These are phyloP conservation scores for Calamus simplicifolius DNA, from an alignment of 176 grass and related monocot species.

Conservation along the genomic window DNA sequence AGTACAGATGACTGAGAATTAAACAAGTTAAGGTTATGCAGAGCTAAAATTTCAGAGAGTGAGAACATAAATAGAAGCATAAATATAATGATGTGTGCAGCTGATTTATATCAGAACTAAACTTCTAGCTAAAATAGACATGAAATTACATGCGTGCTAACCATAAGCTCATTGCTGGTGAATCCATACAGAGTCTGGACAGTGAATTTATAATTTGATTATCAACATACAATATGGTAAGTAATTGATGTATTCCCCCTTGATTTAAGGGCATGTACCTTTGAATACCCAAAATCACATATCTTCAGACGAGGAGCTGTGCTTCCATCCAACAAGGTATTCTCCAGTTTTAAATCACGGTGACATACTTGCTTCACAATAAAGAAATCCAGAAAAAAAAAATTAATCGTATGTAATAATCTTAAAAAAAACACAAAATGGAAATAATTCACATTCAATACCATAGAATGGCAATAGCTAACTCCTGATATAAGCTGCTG, in stretches of 20 bases:
- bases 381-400: conserved; percentile 24
- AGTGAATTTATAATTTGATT: too few relatives aligned
- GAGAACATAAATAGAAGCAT: neutral
- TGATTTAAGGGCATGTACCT: conserved; percentile 25
- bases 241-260: too few relatives aligned
- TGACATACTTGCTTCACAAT: conserved; percentile 98
- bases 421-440: conserved; percentile 10
- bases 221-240: too few relatives aligned
- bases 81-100: too few relatives aligned
- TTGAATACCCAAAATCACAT: conserved; percentile 97
- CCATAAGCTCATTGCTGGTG: too few relatives aligned
- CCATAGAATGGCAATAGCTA: conserved; percentile 97
- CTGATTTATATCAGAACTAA: too few relatives aligned
- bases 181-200: too few relatives aligned
- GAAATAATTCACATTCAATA: conserved; percentile 16
- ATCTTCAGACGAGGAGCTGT: conserved; percentile 91
- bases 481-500: conserved; percentile 98
- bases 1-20: conserved; percentile 54
- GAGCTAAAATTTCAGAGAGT: neutral
- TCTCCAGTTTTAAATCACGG: conserved; percentile 97
- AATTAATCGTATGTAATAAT: conserved; percentile 9
- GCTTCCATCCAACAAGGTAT: conserved; percentile 86
- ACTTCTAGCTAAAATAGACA: too few relatives aligned
- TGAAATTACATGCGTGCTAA: too few relatives aligned
- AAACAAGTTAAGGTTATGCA: neutral